phyloP scores from a whole-genome alignment of 805 yeast genomes.

The Metschnikowia gruessii region DNA sequence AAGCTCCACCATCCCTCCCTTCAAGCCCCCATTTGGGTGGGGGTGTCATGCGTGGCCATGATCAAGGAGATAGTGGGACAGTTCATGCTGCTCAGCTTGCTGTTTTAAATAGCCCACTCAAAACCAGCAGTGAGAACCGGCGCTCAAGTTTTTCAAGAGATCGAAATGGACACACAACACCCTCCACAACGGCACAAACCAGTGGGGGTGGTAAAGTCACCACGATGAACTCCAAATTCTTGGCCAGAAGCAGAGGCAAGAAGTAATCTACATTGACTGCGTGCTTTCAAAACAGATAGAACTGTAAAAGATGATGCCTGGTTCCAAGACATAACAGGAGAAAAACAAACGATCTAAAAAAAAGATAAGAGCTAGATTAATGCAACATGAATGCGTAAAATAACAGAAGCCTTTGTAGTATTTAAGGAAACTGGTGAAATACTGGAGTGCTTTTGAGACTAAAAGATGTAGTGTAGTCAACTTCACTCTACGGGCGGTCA shows the following conservation, averaged over 20 bases:
- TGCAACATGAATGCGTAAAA: neutral
- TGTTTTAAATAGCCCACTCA: conserved; percentile 31
- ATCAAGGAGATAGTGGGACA: conserved; percentile 26
- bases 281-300: neutral
- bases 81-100: conserved; percentile 47
- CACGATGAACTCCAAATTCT: conserved; percentile 56
- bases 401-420: no score
- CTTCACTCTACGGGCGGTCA: no score
- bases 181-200: neutral
- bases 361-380: neutral
- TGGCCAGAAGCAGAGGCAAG: conserved; percentile 54
- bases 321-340: neutral
- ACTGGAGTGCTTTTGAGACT: no score
- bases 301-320: neutral
- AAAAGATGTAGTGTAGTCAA: no score
- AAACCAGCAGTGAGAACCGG: conserved; percentile 24
- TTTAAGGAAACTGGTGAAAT: no score
- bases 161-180: conserved; percentile 6
- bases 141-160: conserved; percentile 40
- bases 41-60: conserved; percentile 6
- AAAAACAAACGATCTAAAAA: neutral
- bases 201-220: conserved; percentile 37
- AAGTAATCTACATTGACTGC: conserved; percentile 22
- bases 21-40: conserved; percentile 7
- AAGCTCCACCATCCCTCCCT: conserved; percentile 32